Conservation (phyloP, 352 stramenopile genomes). For the Phytophthora pluvialis region DNA sequence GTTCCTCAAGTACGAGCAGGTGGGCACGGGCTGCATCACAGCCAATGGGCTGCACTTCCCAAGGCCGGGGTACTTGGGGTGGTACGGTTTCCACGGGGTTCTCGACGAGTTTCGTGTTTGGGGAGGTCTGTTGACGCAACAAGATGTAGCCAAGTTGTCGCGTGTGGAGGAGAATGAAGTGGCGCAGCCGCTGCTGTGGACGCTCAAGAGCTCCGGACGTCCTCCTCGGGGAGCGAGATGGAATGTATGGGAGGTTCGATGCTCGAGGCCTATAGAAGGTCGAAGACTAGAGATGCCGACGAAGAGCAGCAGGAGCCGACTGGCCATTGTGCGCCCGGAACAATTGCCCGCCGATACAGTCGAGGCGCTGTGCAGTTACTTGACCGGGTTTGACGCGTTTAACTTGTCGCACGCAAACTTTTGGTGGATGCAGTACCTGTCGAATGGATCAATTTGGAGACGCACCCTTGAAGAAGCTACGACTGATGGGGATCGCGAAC, state of each 20-base stretch:
- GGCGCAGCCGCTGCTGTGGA: not conserved
- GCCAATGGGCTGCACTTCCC: conserved; percentile 12
- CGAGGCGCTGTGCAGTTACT: conserved; percentile 23
- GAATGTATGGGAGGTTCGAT: conserved; percentile 23
- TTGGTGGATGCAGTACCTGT: conserved; percentile 22
- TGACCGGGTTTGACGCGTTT: conserved; percentile 39
- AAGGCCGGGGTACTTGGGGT: conserved; percentile 19
- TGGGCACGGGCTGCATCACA: conserved; percentile 42
- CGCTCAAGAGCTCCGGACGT: conserved; percentile 8
- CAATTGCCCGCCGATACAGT: conserved; percentile 32
- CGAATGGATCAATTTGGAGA: conserved; percentile 7
- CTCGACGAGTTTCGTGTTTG: conserved; percentile 47
- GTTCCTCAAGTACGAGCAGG: conserved; percentile 28
- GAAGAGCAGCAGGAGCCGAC: not conserved
- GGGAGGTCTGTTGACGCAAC: conserved; percentile 18
- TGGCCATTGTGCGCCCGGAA: conserved; percentile 25
- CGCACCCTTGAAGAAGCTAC: not conserved
- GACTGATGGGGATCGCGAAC: not conserved
- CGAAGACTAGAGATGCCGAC: not conserved
- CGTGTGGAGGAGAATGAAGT: not conserved
- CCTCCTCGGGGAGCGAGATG: conserved; percentile 8
- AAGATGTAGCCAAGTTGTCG: conserved; percentile 19
- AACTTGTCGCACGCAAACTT: conserved; percentile 34
- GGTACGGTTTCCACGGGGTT: conserved; percentile 45
- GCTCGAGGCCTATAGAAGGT: conserved; percentile 9